Evolutionary conservation across 2,329 filamentous ascomycete genomes (phyloP).

Genomic region (Trichophyton simii): DNA sequence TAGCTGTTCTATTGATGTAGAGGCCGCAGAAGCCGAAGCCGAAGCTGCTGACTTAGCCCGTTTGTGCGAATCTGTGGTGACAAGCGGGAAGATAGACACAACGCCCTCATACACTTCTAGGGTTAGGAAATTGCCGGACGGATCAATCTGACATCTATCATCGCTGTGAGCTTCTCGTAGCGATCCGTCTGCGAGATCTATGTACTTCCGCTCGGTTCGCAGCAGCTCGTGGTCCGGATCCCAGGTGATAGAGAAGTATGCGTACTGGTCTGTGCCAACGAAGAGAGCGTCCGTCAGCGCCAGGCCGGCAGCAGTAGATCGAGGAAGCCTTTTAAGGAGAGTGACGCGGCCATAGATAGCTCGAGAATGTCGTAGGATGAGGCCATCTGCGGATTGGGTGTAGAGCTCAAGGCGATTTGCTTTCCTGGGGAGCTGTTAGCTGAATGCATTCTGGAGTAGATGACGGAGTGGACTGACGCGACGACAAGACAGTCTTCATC

Average conservation of each 20-base stretch:
- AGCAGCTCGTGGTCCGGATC: constrained; percentile 45
- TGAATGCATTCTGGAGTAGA: constrained; percentile 5
- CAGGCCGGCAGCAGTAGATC: constrained; percentile 34
- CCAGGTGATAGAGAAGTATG: constrained; percentile 87
- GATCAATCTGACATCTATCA: constrained; percentile 74
- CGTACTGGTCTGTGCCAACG: constrained; percentile 75
- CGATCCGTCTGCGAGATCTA: constrained; percentile 49
- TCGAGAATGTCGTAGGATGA: constrained; percentile 55
- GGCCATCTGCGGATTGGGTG: constrained; percentile 47
- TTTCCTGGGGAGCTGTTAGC: constrained; percentile 45
- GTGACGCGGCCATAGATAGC: constrained; percentile 74
- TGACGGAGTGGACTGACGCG: constrained; percentile 50
- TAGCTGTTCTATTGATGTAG: constrained; percentile 22
- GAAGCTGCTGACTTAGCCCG: constrained; percentile 32
- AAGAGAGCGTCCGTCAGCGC: constrained; percentile 74
- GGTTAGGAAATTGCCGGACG: constrained; percentile 55
- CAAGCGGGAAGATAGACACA: constrained; percentile 50
- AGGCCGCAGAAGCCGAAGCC: constrained; percentile 30
- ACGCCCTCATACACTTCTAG: constrained; percentile 58
- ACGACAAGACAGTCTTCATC: constrained; percentile 73
- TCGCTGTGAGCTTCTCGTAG: constrained; percentile 66
- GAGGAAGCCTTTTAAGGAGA: constrained; percentile 65
- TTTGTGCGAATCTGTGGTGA: constrained; percentile 20
- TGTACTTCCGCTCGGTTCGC: constrained; percentile 45
- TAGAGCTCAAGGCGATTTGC: constrained; percentile 80